Base-by-base conservation (phyloP, 2,329 filamentous ascomycete genomes). In the Fusarium buxicola region DNA sequence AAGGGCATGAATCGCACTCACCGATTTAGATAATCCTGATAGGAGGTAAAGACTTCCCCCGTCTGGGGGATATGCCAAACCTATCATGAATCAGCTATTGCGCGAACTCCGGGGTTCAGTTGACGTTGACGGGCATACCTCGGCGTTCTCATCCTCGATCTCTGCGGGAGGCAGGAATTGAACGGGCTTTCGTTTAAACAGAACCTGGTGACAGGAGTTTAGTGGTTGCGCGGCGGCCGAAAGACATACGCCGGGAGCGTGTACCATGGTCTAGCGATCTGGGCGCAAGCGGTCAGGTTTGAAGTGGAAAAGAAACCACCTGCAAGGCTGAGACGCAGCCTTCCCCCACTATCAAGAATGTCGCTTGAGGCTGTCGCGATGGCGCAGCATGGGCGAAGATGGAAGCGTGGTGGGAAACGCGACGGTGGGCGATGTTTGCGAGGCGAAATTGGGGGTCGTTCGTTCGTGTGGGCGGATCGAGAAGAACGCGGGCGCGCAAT, bases 111-210 rank as follows among this genome's bases (percentile, higher is more conserved):
- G 38, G 15, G 53, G 52, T 44, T 46, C n/a, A 41, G 59, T 65
- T n/a, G 27, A 27, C 49, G 51, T 48, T 54, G 57, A 63, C 46
- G 47, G 55, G 51, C 58, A 74, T 84, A 94, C 94, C 86, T 98
- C 93, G 69, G 86, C 84, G 71, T 91, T 88, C 66, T 96, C 92
- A 81, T 95, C 89, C 68, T 93, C 84, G 66, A 94, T 86, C 48
- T 85, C 81, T 18, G 91, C 90, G 43, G 84, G 83, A 45, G 90
- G 85, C 67, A 94, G 82, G 75, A 92, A 91, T 79, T 92, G 89
- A 73, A 98, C 93, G 55, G 94, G 94, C 80, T 98, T 98, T 72
- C 95, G 88, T 82, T 98, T 98, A 79, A 92, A 97, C 65, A 97
- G 85, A 70, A 99, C 94, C 94, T 98, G 56, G 28, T 41, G 24